Evolutionary conservation across 805 yeast species (phyloP).

Genomic region (Metschnikowia gruessii): DNA sequence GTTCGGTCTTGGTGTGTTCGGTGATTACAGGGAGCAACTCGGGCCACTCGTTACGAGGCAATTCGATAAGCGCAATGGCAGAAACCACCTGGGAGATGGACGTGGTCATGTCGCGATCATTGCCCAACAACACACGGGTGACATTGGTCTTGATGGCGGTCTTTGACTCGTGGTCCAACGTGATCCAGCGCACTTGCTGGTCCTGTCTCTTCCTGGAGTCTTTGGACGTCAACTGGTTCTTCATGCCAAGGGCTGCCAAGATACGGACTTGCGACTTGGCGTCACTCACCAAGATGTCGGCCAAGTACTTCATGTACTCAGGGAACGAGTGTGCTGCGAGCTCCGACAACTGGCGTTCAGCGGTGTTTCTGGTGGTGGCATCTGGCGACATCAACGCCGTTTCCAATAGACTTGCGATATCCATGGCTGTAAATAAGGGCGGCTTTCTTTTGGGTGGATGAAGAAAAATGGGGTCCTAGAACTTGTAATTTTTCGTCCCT

Average conservation of each 20-base stretch:
- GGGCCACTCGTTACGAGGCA: slow-evolving; percentile 86
- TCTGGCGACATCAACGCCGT: slow-evolving; percentile 73
- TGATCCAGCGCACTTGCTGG: slow-evolving; percentile 73
- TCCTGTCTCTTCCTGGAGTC: slow-evolving; percentile 56
- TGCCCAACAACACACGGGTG: slow-evolving; percentile 58
- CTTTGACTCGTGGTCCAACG: slow-evolving; percentile 53
- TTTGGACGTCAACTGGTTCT: slow-evolving; percentile 85
- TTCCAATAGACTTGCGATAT: slow-evolving; percentile 66
- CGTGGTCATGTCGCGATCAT: slow-evolving; percentile 76
- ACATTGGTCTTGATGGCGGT: slow-evolving; percentile 59
- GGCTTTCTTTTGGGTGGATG: not conserved
- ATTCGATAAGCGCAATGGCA: slow-evolving; percentile 93
- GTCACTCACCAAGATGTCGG: slow-evolving; percentile 67
- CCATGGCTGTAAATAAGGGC: slow-evolving; percentile 33
- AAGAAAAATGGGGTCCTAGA: too few relatives aligned
- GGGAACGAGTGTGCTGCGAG: slow-evolving; percentile 75
- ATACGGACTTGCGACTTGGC: slow-evolving; percentile 79
- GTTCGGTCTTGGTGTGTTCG: slow-evolving; percentile 76
- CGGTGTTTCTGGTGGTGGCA: slow-evolving; percentile 64
- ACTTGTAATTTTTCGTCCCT: too few relatives aligned
- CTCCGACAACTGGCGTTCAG: slow-evolving; percentile 71
- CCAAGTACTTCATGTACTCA: slow-evolving; percentile 66
- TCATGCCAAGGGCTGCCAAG: slow-evolving; percentile 83
- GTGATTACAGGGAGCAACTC: slow-evolving; percentile 81
- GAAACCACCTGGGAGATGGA: slow-evolving; percentile 93